Percentiles rank a stretch among this genome's conserved stretches.
phyloP scores from a whole-genome alignment of 2,329 filamentous ascomycete species.

The Hypoxylon sp. region DNA sequence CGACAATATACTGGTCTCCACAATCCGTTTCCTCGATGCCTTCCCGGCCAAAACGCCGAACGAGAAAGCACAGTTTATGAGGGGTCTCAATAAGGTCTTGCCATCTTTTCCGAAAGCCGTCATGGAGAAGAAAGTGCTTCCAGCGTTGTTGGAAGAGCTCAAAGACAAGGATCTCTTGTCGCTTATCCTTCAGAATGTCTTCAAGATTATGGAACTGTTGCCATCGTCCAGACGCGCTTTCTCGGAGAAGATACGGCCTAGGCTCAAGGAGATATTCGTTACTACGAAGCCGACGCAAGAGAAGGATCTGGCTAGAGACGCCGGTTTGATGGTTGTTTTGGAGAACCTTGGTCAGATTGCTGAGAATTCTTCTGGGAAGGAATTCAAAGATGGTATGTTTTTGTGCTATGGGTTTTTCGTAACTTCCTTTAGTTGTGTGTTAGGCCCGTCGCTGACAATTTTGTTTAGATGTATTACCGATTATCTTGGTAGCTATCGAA shows the following conservation, averaged over 20 bases:
- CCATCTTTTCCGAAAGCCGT: conserved; percentile 93
- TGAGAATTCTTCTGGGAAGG: conserved; percentile 84
- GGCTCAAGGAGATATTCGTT: conserved; percentile 83
- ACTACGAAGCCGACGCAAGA: conserved; percentile 69
- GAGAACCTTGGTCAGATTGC: conserved; percentile 82
- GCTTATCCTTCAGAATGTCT: conserved; percentile 87
- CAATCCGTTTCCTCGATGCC: conserved; percentile 91
- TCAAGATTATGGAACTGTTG: conserved; percentile 84
- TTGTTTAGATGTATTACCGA: conserved; percentile 79
- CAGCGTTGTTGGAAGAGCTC: conserved; percentile 87
- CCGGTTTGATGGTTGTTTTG: conserved; percentile 88
- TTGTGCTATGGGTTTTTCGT: not conserved
- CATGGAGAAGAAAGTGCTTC: conserved; percentile 92
- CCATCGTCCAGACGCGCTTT: conserved; percentile 82
- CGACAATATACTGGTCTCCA: conserved; percentile 95
- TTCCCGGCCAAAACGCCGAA: conserved; percentile 90
- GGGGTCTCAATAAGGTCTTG: conserved; percentile 85
- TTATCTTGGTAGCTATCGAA: conserved; percentile 84
- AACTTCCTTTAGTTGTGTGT: not conserved
- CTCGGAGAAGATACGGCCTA: conserved; percentile 85
- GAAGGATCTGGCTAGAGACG: conserved; percentile 83
- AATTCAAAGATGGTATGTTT: conserved; percentile 89
- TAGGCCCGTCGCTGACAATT: conserved; percentile 37
- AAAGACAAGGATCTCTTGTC: conserved; percentile 90
- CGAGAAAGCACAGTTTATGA: conserved; percentile 92